phyloP scores from a whole-genome alignment of 148 eudicot species.

The Nepenthes gracilis region DNA sequence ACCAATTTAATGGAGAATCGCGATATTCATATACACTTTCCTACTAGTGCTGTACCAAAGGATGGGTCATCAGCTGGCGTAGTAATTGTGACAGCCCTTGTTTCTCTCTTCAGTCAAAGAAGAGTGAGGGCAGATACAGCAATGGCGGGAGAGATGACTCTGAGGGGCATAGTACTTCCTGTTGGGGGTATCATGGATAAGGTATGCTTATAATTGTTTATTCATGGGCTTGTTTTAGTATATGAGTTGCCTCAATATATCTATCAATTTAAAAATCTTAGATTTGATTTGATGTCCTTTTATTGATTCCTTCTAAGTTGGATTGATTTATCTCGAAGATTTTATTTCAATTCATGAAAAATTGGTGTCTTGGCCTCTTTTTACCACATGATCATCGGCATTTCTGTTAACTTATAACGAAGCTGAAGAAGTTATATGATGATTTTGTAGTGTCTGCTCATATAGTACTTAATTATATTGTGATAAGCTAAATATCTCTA shows the following conservation, averaged over 20 bases:
- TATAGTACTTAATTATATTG: too few relatives aligned
- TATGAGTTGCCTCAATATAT: neutral
- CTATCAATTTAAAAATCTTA: too few relatives aligned
- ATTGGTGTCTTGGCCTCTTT: too few relatives aligned
- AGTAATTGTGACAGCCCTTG: conserved; percentile 82
- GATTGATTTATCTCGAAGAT: too few relatives aligned
- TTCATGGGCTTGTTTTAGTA: neutral
- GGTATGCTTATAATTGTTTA: conserved; percentile 19
- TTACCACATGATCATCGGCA: too few relatives aligned
- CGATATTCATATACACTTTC: conserved; percentile 94
- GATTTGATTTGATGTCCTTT: too few relatives aligned
- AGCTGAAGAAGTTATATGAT: too few relatives aligned
- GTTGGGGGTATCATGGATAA: conserved; percentile 97
- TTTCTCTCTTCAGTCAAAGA: conserved; percentile 70
- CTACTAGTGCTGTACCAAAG: conserved; percentile 95
- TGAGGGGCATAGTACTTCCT: conserved; percentile 87
- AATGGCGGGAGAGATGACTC: conserved; percentile 97
- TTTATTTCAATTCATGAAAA: too few relatives aligned
- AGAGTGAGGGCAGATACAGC: conserved; percentile 97
- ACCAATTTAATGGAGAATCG: conserved; percentile 70
- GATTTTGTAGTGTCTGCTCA: too few relatives aligned
- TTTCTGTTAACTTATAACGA: too few relatives aligned
- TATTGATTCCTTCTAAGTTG: too few relatives aligned
- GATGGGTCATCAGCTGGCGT: conserved; percentile 99
- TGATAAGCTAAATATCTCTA: too few relatives aligned